These are phyloP conservation scores for Carex cristatella DNA, from an alignment of 176 grass and related monocot genomes.

Conservation along the genomic window DNA sequence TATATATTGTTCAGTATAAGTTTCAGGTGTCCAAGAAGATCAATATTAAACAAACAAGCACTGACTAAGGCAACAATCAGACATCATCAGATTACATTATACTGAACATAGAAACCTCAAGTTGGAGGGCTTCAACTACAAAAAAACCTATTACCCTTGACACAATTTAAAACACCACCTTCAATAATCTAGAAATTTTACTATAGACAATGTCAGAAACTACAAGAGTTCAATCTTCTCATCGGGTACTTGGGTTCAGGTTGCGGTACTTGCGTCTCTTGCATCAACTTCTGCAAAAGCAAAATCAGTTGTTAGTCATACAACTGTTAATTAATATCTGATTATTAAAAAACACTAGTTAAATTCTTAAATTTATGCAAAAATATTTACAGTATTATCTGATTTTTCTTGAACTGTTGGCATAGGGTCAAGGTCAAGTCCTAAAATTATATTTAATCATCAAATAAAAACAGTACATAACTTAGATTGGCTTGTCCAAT, in stretches of 20 bases:
- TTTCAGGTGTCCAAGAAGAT: neutral
- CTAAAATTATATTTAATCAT: neutral
- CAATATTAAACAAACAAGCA: slow-evolving; percentile 6
- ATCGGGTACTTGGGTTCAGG: slow-evolving; percentile 51
- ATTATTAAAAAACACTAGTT: too few species aligned
- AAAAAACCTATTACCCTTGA: slow-evolving; percentile 31
- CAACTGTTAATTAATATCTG: too few species aligned
- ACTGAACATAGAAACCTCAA: slow-evolving; percentile 23
- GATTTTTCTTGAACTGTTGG: neutral
- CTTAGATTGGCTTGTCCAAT: neutral
- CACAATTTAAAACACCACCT: slow-evolving; percentile 24
- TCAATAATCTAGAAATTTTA: slow-evolving; percentile 31
- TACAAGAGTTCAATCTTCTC: slow-evolving; percentile 61
- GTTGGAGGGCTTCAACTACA: slow-evolving; percentile 11
- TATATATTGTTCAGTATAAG: slow-evolving; percentile 5
- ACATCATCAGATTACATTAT: slow-evolving; percentile 2
- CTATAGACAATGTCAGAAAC: slow-evolving; percentile 51
- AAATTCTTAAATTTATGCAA: too few species aligned
- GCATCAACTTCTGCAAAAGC: slow-evolving; percentile 42
- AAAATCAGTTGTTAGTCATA: neutral
- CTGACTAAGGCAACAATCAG: neutral
- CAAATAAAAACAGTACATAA: neutral
- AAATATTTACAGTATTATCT: neutral
- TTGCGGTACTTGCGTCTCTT: slow-evolving; percentile 48
- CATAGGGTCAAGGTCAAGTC: neutral